phyloP scores from a whole-genome alignment of 2,329 filamentous ascomycete genomes.

The Hortaea werneckii region DNA sequence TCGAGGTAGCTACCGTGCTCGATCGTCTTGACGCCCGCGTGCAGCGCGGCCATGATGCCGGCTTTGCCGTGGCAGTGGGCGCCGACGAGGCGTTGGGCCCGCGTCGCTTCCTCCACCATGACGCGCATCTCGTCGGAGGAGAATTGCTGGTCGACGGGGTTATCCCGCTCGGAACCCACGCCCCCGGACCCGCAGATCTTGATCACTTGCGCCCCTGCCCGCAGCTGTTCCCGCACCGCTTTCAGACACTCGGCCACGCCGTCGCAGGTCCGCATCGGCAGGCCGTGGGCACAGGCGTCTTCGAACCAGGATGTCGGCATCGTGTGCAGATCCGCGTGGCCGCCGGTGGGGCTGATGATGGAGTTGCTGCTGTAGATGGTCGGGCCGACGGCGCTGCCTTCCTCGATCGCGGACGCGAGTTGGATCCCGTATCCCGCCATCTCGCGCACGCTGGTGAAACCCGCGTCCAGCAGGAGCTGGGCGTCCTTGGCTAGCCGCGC shows the following conservation, averaged over 20 bases:
- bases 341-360: slow-evolving; percentile 38
- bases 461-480: slow-evolving; percentile 34
- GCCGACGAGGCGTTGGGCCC: slow-evolving; percentile 21
- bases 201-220: slow-evolving; percentile 21
- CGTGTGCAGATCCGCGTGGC: slow-evolving; percentile 39
- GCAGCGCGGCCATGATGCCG: slow-evolving; percentile 34
- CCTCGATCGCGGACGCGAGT: slow-evolving; percentile 32
- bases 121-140: slow-evolving; percentile 14
- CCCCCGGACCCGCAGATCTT: slow-evolving; percentile 24
- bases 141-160: slow-evolving; percentile 16
- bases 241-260: slow-evolving; percentile 36
- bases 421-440: slow-evolving; percentile 36
- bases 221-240: slow-evolving; percentile 34
- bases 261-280: slow-evolving; percentile 26
- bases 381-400: slow-evolving; percentile 37
- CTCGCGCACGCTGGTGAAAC: slow-evolving; percentile 41
- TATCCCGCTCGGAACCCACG: slow-evolving; percentile 16
- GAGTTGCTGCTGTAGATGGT: slow-evolving; percentile 42
- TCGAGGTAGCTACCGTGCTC: slow-evolving; percentile 42
- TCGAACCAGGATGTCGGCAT: slow-evolving; percentile 27
- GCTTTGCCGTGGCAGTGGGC: slow-evolving; percentile 22
- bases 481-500: slow-evolving; percentile 35
- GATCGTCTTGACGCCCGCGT: slow-evolving; percentile 38
- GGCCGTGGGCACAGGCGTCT: slow-evolving; percentile 22
- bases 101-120: slow-evolving; percentile 16